Conservation (phyloP, 495 filamentous ascomycete genomes). For the Penicillium psychrofluorescens region DNA sequence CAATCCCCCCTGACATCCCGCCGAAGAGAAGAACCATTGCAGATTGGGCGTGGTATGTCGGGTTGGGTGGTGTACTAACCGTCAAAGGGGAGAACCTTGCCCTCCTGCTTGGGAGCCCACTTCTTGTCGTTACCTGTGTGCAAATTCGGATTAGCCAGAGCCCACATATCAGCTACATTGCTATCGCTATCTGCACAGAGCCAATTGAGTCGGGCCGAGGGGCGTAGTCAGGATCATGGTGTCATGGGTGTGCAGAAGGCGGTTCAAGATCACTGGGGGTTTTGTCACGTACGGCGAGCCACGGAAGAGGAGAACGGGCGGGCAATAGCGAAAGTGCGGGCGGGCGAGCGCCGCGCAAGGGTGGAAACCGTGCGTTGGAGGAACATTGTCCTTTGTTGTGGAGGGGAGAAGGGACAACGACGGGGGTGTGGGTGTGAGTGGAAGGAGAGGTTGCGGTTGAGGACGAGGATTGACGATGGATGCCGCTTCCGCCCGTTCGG, state of each 20-base stretch:
- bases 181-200: neutral
- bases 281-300: slow-evolving; percentile 36
- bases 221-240: slow-evolving; percentile 2
- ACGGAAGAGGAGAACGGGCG: slow-evolving; percentile 44
- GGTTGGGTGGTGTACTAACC: slow-evolving; percentile 23
- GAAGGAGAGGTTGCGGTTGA: slow-evolving; percentile 30
- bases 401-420: slow-evolving; percentile 15
- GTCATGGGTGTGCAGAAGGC: slow-evolving; percentile 12
- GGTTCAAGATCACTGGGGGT: slow-evolving; percentile 20
- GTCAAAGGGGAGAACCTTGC: slow-evolving; percentile 41
- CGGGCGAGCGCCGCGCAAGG: slow-evolving; percentile 62
- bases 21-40: neutral
- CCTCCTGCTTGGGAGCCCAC: slow-evolving; percentile 27
- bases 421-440: slow-evolving; percentile 17
- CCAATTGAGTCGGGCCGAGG: slow-evolving; percentile 14
- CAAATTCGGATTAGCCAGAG: slow-evolving; percentile 22
- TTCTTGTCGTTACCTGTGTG: slow-evolving; percentile 29
- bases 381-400: slow-evolving; percentile 57
- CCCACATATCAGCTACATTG: neutral
- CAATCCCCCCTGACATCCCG: neutral
- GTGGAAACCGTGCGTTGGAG: slow-evolving; percentile 72
- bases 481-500: slow-evolving; percentile 37
- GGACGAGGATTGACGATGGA: slow-evolving; percentile 29
- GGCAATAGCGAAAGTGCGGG: slow-evolving; percentile 43
- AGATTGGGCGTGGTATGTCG: slow-evolving; percentile 9